Conservation (phyloP, 2,329 filamentous ascomycete species). For the Helotiales sp. region DNA sequence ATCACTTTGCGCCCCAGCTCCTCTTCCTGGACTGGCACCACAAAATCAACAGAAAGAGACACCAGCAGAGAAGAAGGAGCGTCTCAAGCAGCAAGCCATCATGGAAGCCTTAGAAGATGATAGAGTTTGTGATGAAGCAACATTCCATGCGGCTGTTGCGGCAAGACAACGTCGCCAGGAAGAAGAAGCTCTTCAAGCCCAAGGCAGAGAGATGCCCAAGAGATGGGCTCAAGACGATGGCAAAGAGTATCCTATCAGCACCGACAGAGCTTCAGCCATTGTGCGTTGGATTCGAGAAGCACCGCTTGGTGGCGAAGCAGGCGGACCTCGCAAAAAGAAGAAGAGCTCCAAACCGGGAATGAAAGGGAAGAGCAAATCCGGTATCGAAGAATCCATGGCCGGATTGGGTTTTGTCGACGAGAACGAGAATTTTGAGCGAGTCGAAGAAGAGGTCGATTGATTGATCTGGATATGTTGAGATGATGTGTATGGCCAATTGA, state of each 20-base stretch:
- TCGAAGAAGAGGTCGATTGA: conserved; percentile 35
- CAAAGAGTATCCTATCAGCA: conserved; percentile 68
- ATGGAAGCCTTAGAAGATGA: conserved; percentile 68
- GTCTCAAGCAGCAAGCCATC: conserved; percentile 64
- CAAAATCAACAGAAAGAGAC: conserved; percentile 42
- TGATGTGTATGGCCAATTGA: not conserved
- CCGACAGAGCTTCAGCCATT: conserved; percentile 68
- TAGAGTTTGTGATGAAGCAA: conserved; percentile 65
- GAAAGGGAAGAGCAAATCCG: conserved; percentile 22
- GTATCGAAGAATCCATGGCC: conserved; percentile 17
- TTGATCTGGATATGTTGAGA: conserved; percentile 2
- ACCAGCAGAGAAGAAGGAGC: conserved; percentile 56
- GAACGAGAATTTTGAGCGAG: conserved; percentile 22
- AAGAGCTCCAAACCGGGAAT: conserved; percentile 28
- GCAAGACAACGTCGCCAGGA: conserved; percentile 60
- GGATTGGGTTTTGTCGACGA: conserved; percentile 23
- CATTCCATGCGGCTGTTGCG: conserved; percentile 61
- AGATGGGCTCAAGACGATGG: conserved; percentile 65
- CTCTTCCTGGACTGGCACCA: conserved; percentile 44
- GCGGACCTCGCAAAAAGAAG: conserved; percentile 40
- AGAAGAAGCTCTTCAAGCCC: conserved; percentile 42
- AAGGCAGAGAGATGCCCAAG: conserved; percentile 40
- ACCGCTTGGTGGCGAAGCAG: conserved; percentile 39
- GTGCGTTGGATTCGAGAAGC: conserved; percentile 68
- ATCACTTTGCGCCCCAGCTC: conserved; percentile 62